These are phyloP conservation scores for Aegilops tauschii DNA, from an alignment of 176 grass and related monocot species.

Conservation along the genomic window DNA sequence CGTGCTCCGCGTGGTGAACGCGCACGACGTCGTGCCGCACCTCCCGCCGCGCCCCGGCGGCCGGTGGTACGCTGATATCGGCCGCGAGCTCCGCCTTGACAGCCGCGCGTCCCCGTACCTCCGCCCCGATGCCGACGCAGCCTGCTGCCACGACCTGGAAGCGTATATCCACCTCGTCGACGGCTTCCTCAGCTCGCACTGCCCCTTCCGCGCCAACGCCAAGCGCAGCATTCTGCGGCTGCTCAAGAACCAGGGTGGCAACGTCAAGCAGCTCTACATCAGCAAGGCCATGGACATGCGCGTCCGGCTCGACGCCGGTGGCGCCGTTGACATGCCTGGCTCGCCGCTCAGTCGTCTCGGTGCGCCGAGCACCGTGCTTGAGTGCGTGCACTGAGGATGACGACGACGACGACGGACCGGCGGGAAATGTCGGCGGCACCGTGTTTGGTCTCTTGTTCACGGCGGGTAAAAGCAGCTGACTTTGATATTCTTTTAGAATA, in stretches of 20 bases:
- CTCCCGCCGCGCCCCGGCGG: conserved; percentile 29
- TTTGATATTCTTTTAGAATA: not conserved
- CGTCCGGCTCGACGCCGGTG: conserved; percentile 4
- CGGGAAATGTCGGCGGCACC: conserved; percentile 11
- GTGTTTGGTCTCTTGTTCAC: not conserved
- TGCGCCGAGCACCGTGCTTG: not conserved
- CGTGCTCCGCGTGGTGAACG: conserved; percentile 66
- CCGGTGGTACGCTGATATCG: conserved; percentile 45
- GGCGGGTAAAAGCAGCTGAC: conserved; percentile 1
- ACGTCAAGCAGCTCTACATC: conserved; percentile 67
- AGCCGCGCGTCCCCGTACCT: conserved; percentile 66
- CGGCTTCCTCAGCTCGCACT: conserved; percentile 47
- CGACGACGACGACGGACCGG: not conserved
- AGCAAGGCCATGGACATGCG: conserved; percentile 59
- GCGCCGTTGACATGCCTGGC: not conserved
- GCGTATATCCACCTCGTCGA: conserved; percentile 74
- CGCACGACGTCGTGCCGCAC: conserved; percentile 57
- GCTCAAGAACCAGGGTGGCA: conserved; percentile 46
- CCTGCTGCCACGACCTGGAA: conserved; percentile 69
- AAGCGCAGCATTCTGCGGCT: conserved; percentile 50
- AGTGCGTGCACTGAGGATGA: conserved; percentile 42
- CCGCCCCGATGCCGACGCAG: conserved; percentile 47
- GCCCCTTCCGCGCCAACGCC: conserved; percentile 53
- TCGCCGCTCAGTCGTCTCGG: not conserved
- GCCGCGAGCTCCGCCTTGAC: conserved; percentile 54